Evolutionary conservation across 1,284 basidiomycete species (phyloP).

Genomic region (Naganishia cerealis): DNA sequence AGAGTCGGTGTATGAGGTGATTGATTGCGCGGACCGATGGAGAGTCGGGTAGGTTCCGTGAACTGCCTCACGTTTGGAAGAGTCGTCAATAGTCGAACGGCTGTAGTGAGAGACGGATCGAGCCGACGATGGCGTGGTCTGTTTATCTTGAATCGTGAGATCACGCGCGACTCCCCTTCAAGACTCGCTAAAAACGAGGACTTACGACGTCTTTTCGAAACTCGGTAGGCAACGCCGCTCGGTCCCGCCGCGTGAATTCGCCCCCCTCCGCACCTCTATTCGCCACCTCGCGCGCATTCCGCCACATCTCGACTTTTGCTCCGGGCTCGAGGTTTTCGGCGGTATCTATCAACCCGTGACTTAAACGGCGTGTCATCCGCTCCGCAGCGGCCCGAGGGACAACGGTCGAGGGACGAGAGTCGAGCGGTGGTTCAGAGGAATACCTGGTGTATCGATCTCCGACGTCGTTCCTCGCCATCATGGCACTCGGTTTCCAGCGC

Average conservation of each 20-base stretch:
- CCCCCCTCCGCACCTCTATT: not conserved
- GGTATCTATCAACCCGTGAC: not conserved
- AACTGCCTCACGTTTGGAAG: not conserved
- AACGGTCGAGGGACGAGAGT: not conserved
- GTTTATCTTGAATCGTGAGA: not conserved
- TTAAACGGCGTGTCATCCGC: not conserved
- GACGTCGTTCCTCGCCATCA: not conserved
- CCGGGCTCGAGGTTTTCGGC: not conserved
- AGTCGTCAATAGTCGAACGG: not conserved
- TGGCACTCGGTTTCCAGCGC: slow-evolving; percentile 12
- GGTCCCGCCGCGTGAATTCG: not conserved
- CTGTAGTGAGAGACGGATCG: slow-evolving; percentile 7
- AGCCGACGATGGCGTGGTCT: not conserved
- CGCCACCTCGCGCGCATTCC: not conserved
- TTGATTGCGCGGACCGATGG: not conserved
- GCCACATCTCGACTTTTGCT: slow-evolving; percentile 28
- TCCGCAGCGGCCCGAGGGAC: not conserved
- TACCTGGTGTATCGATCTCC: not conserved
- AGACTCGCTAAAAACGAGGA: not conserved
- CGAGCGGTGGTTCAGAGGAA: slow-evolving; percentile 16
- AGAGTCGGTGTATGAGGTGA: not conserved
- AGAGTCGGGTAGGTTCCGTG: not conserved
- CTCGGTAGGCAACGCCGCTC: slow-evolving; percentile 24
- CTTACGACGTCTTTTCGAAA: slow-evolving; percentile 23
- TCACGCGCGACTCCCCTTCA: not conserved